Evolutionary conservation across 2,329 filamentous ascomycete species (phyloP).

Genomic region (Metarhizium brunneum): DNA sequence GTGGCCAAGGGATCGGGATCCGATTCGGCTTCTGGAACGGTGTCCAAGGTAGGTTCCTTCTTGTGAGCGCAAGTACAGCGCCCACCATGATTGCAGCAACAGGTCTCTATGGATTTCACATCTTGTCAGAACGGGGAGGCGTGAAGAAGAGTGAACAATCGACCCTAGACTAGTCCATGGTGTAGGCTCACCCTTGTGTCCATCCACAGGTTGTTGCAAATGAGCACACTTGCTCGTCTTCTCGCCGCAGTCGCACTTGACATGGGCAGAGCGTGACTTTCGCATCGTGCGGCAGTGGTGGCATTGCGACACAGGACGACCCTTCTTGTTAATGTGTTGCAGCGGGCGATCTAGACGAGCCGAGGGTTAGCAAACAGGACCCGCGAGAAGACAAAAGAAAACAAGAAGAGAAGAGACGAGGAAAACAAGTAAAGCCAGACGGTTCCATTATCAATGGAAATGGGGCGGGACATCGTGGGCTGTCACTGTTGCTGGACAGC

Average conservation of each 20-base stretch:
- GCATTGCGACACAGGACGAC: conserved; percentile 94
- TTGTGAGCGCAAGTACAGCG: conserved; percentile 57
- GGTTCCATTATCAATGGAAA: not conserved
- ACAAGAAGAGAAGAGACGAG: no score
- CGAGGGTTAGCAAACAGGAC: no score
- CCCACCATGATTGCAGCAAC: conserved; percentile 61
- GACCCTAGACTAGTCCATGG: not conserved
- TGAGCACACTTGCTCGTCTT: conserved; percentile 68
- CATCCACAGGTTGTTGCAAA: conserved; percentile 46
- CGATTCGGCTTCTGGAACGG: conserved; percentile 55
- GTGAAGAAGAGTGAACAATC: conserved; percentile 3
- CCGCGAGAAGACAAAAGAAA: no score
- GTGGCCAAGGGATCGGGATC: conserved; percentile 32
- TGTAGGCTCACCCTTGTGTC: conserved; percentile 46
- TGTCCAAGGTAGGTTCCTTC: conserved; percentile 50
- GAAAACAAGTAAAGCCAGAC: not conserved
- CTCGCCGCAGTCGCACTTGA: conserved; percentile 95
- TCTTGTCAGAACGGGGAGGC: conserved; percentile 6
- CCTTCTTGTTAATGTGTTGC: conserved; percentile 95
- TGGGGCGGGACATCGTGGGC: no score
- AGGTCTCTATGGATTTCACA: conserved; percentile 41
- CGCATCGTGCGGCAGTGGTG: conserved; percentile 92
- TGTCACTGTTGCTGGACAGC: not conserved
- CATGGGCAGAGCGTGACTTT: conserved; percentile 89
- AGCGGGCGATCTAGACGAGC: conserved; percentile 66